Conservation (phyloP, 2,329 filamentous ascomycete species). For the Colletotrichum melonis region DNA sequence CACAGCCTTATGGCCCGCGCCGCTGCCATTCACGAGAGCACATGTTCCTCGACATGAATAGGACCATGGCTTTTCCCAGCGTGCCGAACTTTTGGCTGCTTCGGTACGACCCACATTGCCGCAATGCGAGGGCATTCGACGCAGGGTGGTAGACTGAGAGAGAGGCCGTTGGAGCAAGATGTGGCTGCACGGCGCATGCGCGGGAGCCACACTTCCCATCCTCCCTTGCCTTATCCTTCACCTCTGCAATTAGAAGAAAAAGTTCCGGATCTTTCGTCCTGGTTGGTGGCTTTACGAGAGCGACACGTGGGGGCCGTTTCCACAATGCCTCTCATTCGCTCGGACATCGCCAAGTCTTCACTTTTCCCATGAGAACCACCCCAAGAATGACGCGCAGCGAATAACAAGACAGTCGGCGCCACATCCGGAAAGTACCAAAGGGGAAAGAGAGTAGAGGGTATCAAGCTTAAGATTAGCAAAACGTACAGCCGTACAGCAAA, state of each 20-base stretch:
- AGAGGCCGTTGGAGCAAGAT: conserved; percentile 16
- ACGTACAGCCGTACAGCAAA: background rate
- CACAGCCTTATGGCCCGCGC: background rate
- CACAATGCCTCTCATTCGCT: background rate
- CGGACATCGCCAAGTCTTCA: background rate
- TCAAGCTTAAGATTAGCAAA: background rate
- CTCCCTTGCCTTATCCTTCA: background rate
- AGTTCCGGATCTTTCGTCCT: background rate
- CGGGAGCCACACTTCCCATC: background rate
- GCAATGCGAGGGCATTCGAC: background rate
- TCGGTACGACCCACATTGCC: conserved; percentile 4
- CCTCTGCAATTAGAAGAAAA: conserved; percentile 6
- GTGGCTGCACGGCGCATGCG: conserved; percentile 21
- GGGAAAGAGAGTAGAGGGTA: background rate
- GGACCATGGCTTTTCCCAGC: background rate
- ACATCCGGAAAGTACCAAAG: background rate
- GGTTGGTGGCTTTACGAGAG: conserved; percentile 27
- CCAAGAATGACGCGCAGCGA: background rate
- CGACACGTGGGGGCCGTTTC: background rate
- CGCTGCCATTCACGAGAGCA: background rate
- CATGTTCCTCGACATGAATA: background rate
- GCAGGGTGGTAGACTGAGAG: background rate
- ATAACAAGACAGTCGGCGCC: background rate
- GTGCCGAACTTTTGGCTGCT: background rate
- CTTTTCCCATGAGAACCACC: background rate